Evolutionary conservation across 2,329 filamentous ascomycete species (phyloP).

Genomic region (Penicillium rolfsii): DNA sequence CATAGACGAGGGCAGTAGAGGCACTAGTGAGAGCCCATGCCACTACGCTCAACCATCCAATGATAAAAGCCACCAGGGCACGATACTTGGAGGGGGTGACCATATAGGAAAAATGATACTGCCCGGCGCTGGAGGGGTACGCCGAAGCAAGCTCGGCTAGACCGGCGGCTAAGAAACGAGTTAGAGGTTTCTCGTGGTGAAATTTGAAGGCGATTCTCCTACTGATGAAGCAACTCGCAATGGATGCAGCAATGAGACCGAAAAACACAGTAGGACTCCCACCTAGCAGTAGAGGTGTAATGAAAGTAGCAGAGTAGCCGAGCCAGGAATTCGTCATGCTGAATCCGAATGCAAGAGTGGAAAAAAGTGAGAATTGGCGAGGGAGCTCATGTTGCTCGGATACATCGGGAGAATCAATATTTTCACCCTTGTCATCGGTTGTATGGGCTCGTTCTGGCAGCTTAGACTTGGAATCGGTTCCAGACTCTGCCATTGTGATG

Average conservation of each 20-base stretch:
- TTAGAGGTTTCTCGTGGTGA: background rate
- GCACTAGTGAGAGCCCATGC: background rate
- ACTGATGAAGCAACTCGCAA: background rate
- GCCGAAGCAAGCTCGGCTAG: background rate
- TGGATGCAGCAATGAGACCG: background rate
- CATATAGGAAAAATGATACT: background rate
- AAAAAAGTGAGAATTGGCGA: slow-evolving; percentile 20
- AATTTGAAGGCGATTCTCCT: background rate
- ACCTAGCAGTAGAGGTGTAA: slow-evolving; percentile 27
- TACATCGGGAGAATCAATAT: background rate
- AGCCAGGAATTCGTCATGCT: slow-evolving; percentile 40
- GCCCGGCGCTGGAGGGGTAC: background rate
- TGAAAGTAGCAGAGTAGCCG: slow-evolving; percentile 30
- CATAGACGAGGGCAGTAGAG: background rate
- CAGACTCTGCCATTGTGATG: background rate
- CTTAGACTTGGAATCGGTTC: background rate
- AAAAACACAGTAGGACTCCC: slow-evolving; percentile 27
- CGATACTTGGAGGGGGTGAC: background rate
- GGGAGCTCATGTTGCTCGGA: background rate
- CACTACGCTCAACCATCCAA: background rate
- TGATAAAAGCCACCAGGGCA: background rate
- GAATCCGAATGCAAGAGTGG: slow-evolving; percentile 32
- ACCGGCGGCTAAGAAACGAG: background rate
- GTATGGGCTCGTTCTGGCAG: background rate
- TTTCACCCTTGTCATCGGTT: background rate